Evolutionary conservation across 352 stramenopile genomes (phyloP).

Genomic region (Thalassiosira hispida): DNA sequence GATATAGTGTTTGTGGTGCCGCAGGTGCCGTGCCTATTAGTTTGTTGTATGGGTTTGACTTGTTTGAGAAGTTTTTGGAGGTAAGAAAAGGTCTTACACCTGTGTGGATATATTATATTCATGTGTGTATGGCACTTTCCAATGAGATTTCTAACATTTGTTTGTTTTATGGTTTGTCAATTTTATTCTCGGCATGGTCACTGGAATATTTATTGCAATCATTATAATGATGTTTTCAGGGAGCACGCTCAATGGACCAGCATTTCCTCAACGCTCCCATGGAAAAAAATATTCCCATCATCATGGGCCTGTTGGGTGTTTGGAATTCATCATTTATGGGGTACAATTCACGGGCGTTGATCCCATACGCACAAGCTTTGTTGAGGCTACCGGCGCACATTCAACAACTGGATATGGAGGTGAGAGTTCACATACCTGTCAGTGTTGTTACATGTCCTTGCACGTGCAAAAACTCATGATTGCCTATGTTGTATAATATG

Average conservation of each 20-base stretch:
- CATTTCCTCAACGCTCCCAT: conserved; percentile 92
- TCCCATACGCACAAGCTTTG: conserved; percentile 94
- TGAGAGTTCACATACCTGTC: conserved; percentile 10
- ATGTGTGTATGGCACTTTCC: background rate
- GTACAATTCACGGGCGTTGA: conserved; percentile 91
- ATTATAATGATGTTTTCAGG: conserved; percentile 49
- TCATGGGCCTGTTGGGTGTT: conserved; percentile 97
- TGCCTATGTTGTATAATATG: background rate
- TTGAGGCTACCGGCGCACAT: conserved; percentile 98
- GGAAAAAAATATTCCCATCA: conserved; percentile 94
- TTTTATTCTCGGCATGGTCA: too few relatives aligned
- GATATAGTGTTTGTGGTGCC: conserved; percentile 97
- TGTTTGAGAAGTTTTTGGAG: conserved; percentile 95
- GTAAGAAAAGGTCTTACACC: conserved; percentile 41
- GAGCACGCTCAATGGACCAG: conserved; percentile 93
- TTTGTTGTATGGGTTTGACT: conserved; percentile 95
- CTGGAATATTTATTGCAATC: too few relatives aligned
- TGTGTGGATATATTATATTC: background rate
- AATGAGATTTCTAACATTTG: background rate
- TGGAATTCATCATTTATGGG: conserved; percentile 98
- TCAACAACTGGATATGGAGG: conserved; percentile 94
- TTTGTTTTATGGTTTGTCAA: too few relatives aligned
- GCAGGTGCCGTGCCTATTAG: conserved; percentile 95
- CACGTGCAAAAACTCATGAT: conserved; percentile 1
- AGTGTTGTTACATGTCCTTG: conserved; percentile 1